A percentile compares a stretch with the other conserved stretches of the same genome.
Conservation (phyloP, 2,329 filamentous ascomycete genomes). For the Hysterium pulicare region DNA sequence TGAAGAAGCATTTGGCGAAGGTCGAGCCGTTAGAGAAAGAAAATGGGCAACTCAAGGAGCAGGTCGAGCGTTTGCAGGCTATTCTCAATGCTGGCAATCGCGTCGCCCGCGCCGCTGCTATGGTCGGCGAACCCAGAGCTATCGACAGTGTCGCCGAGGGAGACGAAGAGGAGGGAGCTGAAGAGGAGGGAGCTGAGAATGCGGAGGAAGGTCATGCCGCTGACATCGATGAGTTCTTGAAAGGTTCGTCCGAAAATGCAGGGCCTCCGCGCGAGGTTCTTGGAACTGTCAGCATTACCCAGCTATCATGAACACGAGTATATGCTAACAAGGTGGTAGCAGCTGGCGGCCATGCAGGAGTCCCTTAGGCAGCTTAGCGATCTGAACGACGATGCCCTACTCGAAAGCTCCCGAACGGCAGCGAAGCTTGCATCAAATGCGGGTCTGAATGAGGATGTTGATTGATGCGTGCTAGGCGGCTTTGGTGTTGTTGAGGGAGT, state of each 20-base stretch:
- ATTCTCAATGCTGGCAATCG: conserved; percentile 35
- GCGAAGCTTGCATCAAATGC: conserved; percentile 15
- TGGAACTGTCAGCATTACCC: conserved; percentile 31
- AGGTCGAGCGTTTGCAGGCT: conserved; percentile 31
- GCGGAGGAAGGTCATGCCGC: conserved; percentile 5
- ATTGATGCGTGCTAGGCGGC: too few relatives aligned
- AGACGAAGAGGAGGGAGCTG: conserved; percentile 20
- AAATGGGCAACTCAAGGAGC: conserved; percentile 26
- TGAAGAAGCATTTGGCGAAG: conserved; percentile 32
- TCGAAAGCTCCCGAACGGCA: conserved; percentile 31
- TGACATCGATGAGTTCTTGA: background rate
- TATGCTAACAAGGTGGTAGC: conserved; percentile 31
- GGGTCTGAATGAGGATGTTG: too few relatives aligned
- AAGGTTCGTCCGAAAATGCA: background rate
- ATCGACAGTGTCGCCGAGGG: conserved; percentile 31
- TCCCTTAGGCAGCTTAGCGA: conserved; percentile 33
- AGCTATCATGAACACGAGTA: background rate
- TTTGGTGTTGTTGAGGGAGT: too few relatives aligned
- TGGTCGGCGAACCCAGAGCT: conserved; percentile 30
- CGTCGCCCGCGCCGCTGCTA: conserved; percentile 33
- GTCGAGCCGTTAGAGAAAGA: conserved; percentile 34
- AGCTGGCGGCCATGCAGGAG: conserved; percentile 39
- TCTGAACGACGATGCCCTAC: conserved; percentile 33
- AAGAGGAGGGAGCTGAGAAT: conserved; percentile 7
- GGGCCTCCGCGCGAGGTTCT: conserved; percentile 23